Conservation (phyloP, 2,329 filamentous ascomycete genomes). For the Arthrinium puccinioides region DNA sequence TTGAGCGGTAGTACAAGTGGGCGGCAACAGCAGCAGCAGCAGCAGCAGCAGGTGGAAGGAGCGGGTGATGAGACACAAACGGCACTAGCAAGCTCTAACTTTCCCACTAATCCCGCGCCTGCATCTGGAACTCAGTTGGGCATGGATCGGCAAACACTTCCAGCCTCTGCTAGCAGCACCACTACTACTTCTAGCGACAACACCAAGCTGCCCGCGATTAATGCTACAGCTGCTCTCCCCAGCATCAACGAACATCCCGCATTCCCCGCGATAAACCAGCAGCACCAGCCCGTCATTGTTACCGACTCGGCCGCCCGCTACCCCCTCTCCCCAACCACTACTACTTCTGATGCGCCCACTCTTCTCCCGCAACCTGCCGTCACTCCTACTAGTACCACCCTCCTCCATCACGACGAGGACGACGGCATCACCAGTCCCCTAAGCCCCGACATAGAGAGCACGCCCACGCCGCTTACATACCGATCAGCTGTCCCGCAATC, state of each 20-base stretch:
- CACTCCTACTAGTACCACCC: neutral
- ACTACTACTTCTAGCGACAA: neutral
- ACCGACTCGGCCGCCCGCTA: neutral
- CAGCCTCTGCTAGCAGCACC: conserved; percentile 4
- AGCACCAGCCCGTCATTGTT: neutral
- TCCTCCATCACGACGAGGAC: neutral
- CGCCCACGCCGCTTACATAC: conserved; percentile 6
- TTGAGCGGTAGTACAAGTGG: too few species aligned
- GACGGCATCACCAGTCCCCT: neutral
- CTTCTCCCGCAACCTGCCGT: neutral
- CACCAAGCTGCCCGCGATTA: conserved; percentile 9
- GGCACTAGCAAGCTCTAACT: conserved; percentile 11
- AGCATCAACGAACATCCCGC: conserved; percentile 25
- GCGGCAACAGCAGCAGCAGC: neutral
- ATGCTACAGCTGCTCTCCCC: conserved; percentile 15
- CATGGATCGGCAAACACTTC: conserved; percentile 27
- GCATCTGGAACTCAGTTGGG: too few species aligned
- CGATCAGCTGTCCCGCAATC: conserved; percentile 5
- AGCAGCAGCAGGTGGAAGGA: neutral
- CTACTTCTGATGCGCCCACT: neutral
- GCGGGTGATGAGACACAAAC: conserved; percentile 6
- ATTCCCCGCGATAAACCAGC: neutral
- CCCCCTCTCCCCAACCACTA: neutral
- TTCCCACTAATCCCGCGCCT: conserved; percentile 11
- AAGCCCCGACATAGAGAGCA: conserved; percentile 9